Evolutionary conservation across 495 filamentous ascomycete species (phyloP), one percentile per base, ranked within the genome.

Genomic region (Echria macrotheca): DNA sequence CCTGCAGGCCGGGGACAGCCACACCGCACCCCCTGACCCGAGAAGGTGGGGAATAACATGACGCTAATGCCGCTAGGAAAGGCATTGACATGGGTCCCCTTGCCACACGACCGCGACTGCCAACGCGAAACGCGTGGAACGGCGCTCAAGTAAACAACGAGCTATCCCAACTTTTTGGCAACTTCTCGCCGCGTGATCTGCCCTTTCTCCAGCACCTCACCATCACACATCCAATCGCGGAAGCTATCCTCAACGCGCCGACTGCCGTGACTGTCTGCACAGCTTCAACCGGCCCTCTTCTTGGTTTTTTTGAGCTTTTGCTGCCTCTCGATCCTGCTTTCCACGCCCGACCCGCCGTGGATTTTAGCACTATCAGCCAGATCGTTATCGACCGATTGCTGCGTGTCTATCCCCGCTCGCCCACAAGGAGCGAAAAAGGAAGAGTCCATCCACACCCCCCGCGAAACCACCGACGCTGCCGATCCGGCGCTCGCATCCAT

Each of bases 351-450:
- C 25, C 42, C n/a, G 2, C 25, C 12, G 15, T 26, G 25, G 28
- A 36, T 44, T 47, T 21, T 43, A 14, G 47, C 37, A 10, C 42
- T 24, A 22, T 22, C 15, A 15, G 26, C 12, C 42, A 12, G n/a
- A n/a, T n/a, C n/a, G n/a, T 1, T 44, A 45, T 33, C 48, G 22
- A 19, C 44, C 23, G 6, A 44, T 51, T 45, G 25, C 55, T 56
- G 53, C 50, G 53, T n/a, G n/a, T 53, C 50, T 54, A 53, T 40
- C 59, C 52, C 59, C 56, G 48, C 59, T 54, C 42, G 56, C 52
- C 59, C 58, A 36, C 37, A 42, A 32, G 23, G 29, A 4, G 19
- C 18, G 14, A 15, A 35, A 36, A 38, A 35, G 12, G 6, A 24
- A 25, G 38, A 14, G 19, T 25, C 44, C 5, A 38, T 32, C 26